phyloP scores from a whole-genome alignment of 2,329 filamentous ascomycete species.

The Botrytis cinerea region DNA sequence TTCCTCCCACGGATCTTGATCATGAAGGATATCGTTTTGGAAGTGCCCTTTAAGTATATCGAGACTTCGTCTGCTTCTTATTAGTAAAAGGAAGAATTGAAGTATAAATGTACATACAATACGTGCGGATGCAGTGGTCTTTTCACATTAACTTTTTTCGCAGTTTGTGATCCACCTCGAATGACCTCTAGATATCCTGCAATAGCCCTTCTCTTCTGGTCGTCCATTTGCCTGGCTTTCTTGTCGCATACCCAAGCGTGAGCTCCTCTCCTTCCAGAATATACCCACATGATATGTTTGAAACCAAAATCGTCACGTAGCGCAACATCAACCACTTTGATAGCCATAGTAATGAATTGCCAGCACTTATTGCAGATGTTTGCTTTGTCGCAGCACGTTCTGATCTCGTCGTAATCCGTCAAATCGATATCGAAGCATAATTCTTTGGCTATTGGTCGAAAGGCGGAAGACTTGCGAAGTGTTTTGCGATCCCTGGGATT shows the following conservation, averaged over 20 bases:
- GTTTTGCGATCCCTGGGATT: constrained; percentile 94
- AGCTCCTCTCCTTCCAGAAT: constrained; percentile 92
- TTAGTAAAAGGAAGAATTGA: constrained; percentile 22
- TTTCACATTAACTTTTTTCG: constrained; percentile 82
- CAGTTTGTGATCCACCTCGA: constrained; percentile 80
- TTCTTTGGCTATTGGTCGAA: constrained; percentile 88
- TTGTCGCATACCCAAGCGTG: constrained; percentile 99
- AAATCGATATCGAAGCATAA: constrained; percentile 99
- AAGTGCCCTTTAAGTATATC: constrained; percentile 85
- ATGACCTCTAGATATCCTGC: constrained; percentile 88
- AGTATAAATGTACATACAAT: constrained; percentile 50
- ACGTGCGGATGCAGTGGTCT: constrained; percentile 90
- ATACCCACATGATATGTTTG: constrained; percentile 96
- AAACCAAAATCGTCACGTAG: constrained; percentile 95
- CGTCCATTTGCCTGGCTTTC: constrained; percentile 79
- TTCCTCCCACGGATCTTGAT: constrained; percentile 82
- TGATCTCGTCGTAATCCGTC: constrained; percentile 96
- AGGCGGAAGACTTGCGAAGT: constrained; percentile 75
- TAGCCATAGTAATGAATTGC: constrained; percentile 97
- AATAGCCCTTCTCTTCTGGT: constrained; percentile 80
- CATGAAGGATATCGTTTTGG: constrained; percentile 74
- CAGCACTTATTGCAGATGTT: constrained; percentile 95
- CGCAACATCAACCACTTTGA: constrained; percentile 86
- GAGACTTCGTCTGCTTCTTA: constrained; percentile 67
- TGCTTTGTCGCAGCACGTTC: constrained; percentile 90